These are phyloP conservation scores for Podospora pseudocomata DNA, from an alignment of 495 filamentous ascomycete species.

Conservation along the genomic window DNA sequence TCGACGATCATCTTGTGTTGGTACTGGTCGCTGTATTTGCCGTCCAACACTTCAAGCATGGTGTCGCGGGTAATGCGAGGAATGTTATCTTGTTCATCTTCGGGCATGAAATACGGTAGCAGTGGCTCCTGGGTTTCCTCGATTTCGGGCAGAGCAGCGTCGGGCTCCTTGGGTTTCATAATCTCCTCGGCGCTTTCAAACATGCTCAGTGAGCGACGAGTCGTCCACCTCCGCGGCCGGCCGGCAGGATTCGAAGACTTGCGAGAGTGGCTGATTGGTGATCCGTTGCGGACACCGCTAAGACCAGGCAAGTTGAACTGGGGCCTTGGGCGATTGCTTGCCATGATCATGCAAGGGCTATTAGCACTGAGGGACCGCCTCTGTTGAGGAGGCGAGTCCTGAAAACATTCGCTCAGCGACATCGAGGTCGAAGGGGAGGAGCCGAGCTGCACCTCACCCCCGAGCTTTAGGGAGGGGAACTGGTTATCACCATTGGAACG, in stretches of 20 bases:
- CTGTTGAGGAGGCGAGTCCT: conserved; percentile 72
- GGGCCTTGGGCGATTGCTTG: conserved; percentile 58
- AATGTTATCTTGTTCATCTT: conserved; percentile 76
- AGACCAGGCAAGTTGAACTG: conserved; percentile 46
- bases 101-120: conserved; percentile 79
- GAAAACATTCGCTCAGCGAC: conserved; percentile 74
- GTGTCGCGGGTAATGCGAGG: conserved; percentile 81
- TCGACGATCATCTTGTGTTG: conserved; percentile 82
- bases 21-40: conserved; percentile 69
- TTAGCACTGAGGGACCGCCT: conserved; percentile 54
- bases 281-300: conserved; percentile 58
- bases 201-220: conserved; percentile 88
- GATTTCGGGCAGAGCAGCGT: conserved; percentile 69
- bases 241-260: conserved; percentile 64
- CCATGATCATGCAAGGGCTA: conserved; percentile 49
- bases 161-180: conserved; percentile 63
- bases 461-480: conserved; percentile 72
- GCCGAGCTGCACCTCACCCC: conserved; percentile 48
- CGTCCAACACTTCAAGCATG: conserved; percentile 80
- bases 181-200: conserved; percentile 88
- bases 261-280: conserved; percentile 67
- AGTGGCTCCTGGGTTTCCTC: conserved; percentile 61
- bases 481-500: conserved; percentile 54
- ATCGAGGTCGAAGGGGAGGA: conserved; percentile 49
- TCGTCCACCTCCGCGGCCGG: conserved; percentile 79